A percentile compares a stretch with the other conserved stretches of the same genome.
Evolutionary conservation across 2,329 filamentous ascomycete genomes (phyloP).

Genomic region (Colletotrichum higginsianum): DNA sequence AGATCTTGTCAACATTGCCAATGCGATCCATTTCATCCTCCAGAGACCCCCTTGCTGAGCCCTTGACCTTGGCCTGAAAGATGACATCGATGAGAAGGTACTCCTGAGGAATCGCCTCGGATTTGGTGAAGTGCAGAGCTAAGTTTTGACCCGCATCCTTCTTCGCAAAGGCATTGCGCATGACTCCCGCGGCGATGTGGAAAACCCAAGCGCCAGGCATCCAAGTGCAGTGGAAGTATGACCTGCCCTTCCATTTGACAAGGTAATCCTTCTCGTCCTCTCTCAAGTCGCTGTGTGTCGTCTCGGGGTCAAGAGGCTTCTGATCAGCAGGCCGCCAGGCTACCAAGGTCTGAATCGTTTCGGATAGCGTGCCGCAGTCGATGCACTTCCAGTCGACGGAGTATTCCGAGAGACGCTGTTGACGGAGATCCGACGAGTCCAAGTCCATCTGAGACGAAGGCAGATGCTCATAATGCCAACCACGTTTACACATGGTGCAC

Average conservation of each 20-base stretch:
- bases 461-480: conserved; percentile 88
- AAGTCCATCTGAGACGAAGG: conserved; percentile 38
- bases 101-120: conserved; percentile 90
- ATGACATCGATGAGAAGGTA: conserved; percentile 90
- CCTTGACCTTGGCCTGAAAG: conserved; percentile 73
- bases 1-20: conserved; percentile 78
- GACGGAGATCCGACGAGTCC: conserved; percentile 59
- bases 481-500: conserved; percentile 82
- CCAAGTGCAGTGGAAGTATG: conserved; percentile 89
- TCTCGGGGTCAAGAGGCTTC: conserved; percentile 64
- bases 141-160: conserved; percentile 68
- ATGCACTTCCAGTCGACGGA: conserved; percentile 83
- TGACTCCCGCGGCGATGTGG: conserved; percentile 74
- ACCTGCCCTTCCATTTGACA: conserved; percentile 86
- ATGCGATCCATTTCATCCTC: conserved; percentile 81
- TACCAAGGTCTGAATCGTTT: conserved; percentile 83
- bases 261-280: conserved; percentile 90
- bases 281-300: conserved; percentile 67
- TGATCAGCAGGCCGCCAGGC: conserved; percentile 85
- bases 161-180: conserved; percentile 84
- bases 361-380: conserved; percentile 76
- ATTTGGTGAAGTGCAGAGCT: conserved; percentile 74
- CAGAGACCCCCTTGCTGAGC: conserved; percentile 4
- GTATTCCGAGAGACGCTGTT: conserved; percentile 80
- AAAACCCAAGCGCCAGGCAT: conserved; percentile 91